These are phyloP conservation scores for Fusarium temperatum DNA, from an alignment of 2,329 filamentous ascomycete genomes.

Conservation along the genomic window DNA sequence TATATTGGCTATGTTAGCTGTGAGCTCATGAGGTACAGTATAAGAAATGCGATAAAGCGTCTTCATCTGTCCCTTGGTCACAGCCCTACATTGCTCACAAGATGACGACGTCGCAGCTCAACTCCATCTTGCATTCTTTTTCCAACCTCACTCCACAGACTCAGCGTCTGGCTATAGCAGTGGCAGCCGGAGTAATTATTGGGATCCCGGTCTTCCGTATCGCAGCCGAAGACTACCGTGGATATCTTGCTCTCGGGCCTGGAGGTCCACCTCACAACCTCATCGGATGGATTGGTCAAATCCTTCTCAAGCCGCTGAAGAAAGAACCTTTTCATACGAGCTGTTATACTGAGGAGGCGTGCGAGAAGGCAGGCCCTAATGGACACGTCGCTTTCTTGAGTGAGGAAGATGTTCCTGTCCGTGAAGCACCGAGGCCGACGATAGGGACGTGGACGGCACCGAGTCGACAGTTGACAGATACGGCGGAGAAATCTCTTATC, in stretches of 20 bases:
- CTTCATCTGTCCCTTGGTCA: neutral
- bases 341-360: constrained; percentile 1
- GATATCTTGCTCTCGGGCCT: constrained; percentile 25
- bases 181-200: neutral
- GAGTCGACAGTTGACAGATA: constrained; percentile 24
- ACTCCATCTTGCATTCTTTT: neutral
- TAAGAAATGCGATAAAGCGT: neutral
- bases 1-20: neutral
- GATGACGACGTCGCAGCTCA: constrained; percentile 18
- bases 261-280: constrained; percentile 18
- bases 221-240: constrained; percentile 15
- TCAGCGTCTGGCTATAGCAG: constrained; percentile 1
- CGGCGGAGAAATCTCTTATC: neutral
- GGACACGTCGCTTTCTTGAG: constrained; percentile 18
- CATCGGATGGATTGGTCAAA: constrained; percentile 23
- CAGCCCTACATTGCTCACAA: neutral
- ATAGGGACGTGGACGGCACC: constrained; percentile 27
- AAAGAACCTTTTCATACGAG: constrained; percentile 18
- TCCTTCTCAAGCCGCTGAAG: constrained; percentile 16
- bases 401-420: constrained; percentile 15
- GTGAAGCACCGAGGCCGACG: constrained; percentile 9
- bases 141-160: neutral
- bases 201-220: constrained; percentile 17
- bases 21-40: neutral
- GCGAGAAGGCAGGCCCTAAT: constrained; percentile 7